These are phyloP conservation scores for Fistulinella staudtii DNA, from an alignment of 1,284 basidiomycete genomes.

Conservation along the genomic window DNA sequence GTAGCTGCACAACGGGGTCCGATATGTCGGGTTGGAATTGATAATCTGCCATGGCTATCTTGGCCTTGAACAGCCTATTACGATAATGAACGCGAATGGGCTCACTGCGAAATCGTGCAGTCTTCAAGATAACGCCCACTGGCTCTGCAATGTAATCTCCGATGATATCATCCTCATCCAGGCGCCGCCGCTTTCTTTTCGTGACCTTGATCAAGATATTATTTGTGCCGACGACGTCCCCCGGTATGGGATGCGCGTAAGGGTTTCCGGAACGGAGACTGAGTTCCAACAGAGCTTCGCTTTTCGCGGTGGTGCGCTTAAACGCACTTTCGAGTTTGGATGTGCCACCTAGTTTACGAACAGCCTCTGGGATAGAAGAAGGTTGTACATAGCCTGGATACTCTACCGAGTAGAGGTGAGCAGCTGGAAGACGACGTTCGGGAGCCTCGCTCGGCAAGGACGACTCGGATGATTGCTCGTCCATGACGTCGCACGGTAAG, in stretches of 20 bases:
- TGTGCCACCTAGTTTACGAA: conserved; percentile 68
- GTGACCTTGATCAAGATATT: conserved; percentile 81
- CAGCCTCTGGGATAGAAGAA: conserved; percentile 58
- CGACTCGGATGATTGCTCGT: conserved; percentile 10
- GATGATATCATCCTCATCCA: conserved; percentile 34
- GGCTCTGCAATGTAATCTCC: conserved; percentile 81
- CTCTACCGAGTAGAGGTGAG: conserved; percentile 76
- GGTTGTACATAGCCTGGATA: conserved; percentile 82
- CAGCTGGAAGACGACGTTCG: conserved; percentile 51
- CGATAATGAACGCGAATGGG: conserved; percentile 5
- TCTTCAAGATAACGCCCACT: conserved; percentile 74
- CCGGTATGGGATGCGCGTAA: conserved; percentile 79
- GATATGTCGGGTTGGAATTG: conserved; percentile 75
- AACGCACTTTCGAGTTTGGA: conserved; percentile 70
- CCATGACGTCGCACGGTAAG: no score
- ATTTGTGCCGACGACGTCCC: conserved; percentile 69
- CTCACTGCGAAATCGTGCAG: conserved; percentile 87
- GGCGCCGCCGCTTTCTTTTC: conserved; percentile 56
- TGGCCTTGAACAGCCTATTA: conserved; percentile 3
- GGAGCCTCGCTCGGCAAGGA: conserved; percentile 34
- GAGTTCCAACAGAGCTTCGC: conserved; percentile 68
- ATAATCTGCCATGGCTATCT: conserved; percentile 85
- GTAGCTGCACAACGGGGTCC: conserved; percentile 67
- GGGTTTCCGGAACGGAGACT: conserved; percentile 67
- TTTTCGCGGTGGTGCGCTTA: conserved; percentile 54